These are phyloP conservation scores for Phytopythium sindhum DNA, from an alignment of 352 stramenopile genomes.

Conservation along the genomic window DNA sequence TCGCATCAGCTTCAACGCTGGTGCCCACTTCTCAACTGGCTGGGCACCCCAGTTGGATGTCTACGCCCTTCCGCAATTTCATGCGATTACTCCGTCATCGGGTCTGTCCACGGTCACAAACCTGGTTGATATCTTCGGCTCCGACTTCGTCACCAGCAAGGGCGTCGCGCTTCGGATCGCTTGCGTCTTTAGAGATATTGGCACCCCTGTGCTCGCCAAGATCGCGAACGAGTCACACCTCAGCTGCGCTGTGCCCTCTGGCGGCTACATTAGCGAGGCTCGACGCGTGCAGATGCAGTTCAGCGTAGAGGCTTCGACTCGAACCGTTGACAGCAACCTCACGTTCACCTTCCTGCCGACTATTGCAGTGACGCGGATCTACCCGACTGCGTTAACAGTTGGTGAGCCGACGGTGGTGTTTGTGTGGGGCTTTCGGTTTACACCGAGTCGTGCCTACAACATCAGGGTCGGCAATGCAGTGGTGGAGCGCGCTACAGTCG, in stretches of 20 bases:
- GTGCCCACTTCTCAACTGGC: conserved; percentile 19
- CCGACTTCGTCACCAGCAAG: conserved; percentile 21
- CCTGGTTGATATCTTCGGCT: conserved; percentile 16
- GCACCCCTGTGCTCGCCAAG: conserved; percentile 5
- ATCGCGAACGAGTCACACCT: conserved; percentile 20
- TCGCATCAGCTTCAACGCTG: conserved; percentile 31
- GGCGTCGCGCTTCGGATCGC: conserved; percentile 11
- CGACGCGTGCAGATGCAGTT: conserved; percentile 15
- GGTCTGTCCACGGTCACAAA: not conserved
- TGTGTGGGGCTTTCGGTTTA: conserved; percentile 3
- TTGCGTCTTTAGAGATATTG: conserved; percentile 20
- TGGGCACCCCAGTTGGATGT: conserved; percentile 10
- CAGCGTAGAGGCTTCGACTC: conserved; percentile 6
- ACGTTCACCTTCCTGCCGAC: conserved; percentile 16
- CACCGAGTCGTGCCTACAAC: not conserved
- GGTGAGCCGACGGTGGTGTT: conserved; percentile 7
- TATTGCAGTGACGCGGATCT: conserved; percentile 4
- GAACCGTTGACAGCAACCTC: conserved; percentile 11
- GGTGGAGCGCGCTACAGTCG: not conserved
- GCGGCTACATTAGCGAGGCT: not conserved
- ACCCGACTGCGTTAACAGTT: conserved; percentile 11
- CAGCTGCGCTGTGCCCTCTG: conserved; percentile 16
- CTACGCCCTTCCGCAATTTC: conserved; percentile 23
- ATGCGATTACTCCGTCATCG: conserved; percentile 1
- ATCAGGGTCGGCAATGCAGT: conserved; percentile 5